A percentile compares a stretch with the other conserved stretches of the same genome.
These are phyloP conservation scores for Calocybe gambosa DNA, from an alignment of 1,284 basidiomycete genomes.

Conservation along the genomic window DNA sequence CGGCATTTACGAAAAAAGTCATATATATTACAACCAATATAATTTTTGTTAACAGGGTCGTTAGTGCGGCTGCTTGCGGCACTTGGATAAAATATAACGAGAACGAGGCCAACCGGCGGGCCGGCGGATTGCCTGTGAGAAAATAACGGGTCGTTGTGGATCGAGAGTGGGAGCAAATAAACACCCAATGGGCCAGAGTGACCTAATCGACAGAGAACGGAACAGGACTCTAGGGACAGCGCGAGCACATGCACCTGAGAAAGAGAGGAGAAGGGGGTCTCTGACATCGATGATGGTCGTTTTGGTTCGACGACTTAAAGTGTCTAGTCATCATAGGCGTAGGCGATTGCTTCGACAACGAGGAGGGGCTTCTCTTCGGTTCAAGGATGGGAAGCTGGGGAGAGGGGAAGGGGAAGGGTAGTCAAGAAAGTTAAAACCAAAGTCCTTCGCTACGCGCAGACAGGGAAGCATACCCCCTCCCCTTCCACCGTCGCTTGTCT, in stretches of 20 bases:
- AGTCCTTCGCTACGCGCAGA: conserved; percentile 2
- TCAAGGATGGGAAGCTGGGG: neutral
- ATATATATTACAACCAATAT: no score
- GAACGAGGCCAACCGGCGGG: conserved; percentile 8
- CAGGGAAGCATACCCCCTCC: neutral
- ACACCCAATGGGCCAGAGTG: conserved; percentile 11
- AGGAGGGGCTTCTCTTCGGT: neutral
- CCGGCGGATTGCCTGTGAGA: conserved; percentile 5
- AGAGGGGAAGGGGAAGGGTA: neutral
- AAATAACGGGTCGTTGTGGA: conserved; percentile 6
- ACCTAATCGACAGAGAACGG: neutral
- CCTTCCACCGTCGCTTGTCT: neutral
- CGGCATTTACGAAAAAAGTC: no score
- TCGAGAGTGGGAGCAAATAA: neutral
- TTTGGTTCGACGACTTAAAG: conserved; percentile 4
- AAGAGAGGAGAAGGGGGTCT: neutral
- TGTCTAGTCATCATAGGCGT: neutral
- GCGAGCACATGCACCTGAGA: neutral
- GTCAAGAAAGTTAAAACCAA: neutral
- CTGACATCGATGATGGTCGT: neutral
- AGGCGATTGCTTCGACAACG: conserved; percentile 5
- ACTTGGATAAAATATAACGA: neutral
- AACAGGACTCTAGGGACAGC: neutral
- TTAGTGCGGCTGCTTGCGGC: conserved; percentile 7
- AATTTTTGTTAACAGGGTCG: no score